A percentile compares a stretch with the other conserved stretches of the same genome.
Conservation (phyloP, 495 filamentous ascomycete genomes). For the Aspergillus affinis region DNA sequence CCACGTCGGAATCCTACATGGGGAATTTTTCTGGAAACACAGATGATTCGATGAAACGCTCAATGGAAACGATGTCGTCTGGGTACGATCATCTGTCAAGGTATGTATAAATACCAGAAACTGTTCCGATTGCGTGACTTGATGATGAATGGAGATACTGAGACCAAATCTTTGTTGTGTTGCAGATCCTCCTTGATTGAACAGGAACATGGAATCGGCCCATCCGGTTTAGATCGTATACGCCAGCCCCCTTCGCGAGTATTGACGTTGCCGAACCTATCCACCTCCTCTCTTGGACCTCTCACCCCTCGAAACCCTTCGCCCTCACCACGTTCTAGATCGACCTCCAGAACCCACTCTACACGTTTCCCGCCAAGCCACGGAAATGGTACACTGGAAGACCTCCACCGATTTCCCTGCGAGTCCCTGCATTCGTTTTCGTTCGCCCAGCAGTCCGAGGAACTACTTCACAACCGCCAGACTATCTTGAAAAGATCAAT, state of each 20-base stretch:
- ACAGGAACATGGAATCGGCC: slow-evolving; percentile 60
- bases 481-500: slow-evolving; percentile 92
- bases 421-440: slow-evolving; percentile 99
- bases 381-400: slow-evolving; percentile 71
- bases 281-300: slow-evolving; percentile 57
- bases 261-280: slow-evolving; percentile 65
- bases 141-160: slow-evolving; percentile 9
- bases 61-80: slow-evolving; percentile 41
- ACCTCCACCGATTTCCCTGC: slow-evolving; percentile 86
- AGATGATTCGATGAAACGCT: slow-evolving; percentile 39
- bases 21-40: slow-evolving; percentile 57
- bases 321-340: slow-evolving; percentile 55
- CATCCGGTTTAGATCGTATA: slow-evolving; percentile 86
- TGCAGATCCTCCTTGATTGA: slow-evolving; percentile 62
- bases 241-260: slow-evolving; percentile 72
- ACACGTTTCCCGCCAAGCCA: slow-evolving; percentile 65
- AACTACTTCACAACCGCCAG: slow-evolving; percentile 84
- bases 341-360: slow-evolving; percentile 53
- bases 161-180: slow-evolving; percentile 57
- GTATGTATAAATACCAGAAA: slow-evolving; percentile 23
- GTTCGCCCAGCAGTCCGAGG: slow-evolving; percentile 94
- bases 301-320: slow-evolving; percentile 55
- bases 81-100: slow-evolving; percentile 47
- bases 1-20: slow-evolving; percentile 43
- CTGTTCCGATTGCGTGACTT: slow-evolving; percentile 9